Percentiles rank a stretch among this genome's conserved stretches.
These are phyloP conservation scores for Fraxinus latifolia DNA, from an alignment of 305 asterid genomes.

Conservation along the genomic window DNA sequence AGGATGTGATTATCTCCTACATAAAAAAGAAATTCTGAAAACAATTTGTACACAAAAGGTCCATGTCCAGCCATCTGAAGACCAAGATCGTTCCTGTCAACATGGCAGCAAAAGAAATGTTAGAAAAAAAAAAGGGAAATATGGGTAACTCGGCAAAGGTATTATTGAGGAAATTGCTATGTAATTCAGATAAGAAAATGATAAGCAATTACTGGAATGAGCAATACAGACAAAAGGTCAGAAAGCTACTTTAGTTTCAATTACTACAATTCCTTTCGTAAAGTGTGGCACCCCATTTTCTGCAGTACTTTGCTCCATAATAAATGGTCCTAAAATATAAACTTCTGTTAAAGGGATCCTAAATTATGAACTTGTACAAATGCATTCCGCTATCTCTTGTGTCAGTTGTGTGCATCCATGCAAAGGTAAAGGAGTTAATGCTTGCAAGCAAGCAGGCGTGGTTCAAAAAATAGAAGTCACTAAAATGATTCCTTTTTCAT, in stretches of 20 bases:
- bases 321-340: neutral
- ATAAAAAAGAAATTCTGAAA: constrained; percentile 5
- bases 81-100: constrained; percentile 20
- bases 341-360: neutral
- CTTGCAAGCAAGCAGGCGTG: neutral
- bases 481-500: neutral
- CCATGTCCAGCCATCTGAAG: neutral
- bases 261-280: neutral
- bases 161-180: neutral
- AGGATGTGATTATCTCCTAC: neutral
- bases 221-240: neutral
- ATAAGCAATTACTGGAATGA: neutral
- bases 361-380: neutral
- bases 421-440: neutral
- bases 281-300: neutral
- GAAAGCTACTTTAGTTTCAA: neutral
- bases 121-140: neutral
- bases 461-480: neutral
- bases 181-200: neutral
- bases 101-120: constrained; percentile 19
- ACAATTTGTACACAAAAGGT: constrained; percentile 20
- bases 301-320: neutral
- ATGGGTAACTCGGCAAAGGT: neutral
- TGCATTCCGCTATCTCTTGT: neutral
- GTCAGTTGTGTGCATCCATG: neutral